A percentile compares a stretch with the other conserved stretches of the same genome.
Conservation (phyloP, 495 filamentous ascomycete species). For the Penicillium angulare region DNA sequence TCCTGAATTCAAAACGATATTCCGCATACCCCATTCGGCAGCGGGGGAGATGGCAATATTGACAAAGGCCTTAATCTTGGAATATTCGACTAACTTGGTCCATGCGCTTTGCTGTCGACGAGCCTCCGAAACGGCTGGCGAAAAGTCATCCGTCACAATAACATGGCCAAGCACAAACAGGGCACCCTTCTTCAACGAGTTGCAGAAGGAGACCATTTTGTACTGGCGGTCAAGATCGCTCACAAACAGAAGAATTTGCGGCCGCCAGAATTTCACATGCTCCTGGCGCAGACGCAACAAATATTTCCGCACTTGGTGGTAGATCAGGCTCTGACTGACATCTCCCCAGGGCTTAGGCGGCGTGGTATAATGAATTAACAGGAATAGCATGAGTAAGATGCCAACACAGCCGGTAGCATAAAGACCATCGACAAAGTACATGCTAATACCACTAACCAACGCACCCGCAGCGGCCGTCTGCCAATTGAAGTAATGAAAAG, state of each 20-base stretch:
- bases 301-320: slow-evolving; percentile 90
- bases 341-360: slow-evolving; percentile 89
- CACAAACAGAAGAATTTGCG: slow-evolving; percentile 80
- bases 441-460: slow-evolving; percentile 69
- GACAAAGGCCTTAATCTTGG: slow-evolving; percentile 86
- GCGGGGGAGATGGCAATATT: slow-evolving; percentile 79
- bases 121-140: slow-evolving; percentile 73
- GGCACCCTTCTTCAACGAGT: slow-evolving; percentile 84
- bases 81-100: slow-evolving; percentile 83
- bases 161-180: slow-evolving; percentile 86
- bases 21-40: slow-evolving; percentile 82
- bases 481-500: slow-evolving; percentile 87
- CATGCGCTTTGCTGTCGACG: slow-evolving; percentile 76
- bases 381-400: slow-evolving; percentile 70
- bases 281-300: slow-evolving; percentile 77
- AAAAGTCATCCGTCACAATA: slow-evolving; percentile 81
- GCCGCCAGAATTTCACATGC: slow-evolving; percentile 91
- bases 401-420: slow-evolving; percentile 76
- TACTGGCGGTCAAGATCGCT: slow-evolving; percentile 77
- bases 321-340: slow-evolving; percentile 85
- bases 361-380: slow-evolving; percentile 80
- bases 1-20: slow-evolving; percentile 76
- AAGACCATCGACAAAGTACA: slow-evolving; percentile 87
- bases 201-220: slow-evolving; percentile 86
- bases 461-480: slow-evolving; percentile 74